A percentile compares a stretch with the other conserved stretches of the same genome.
Evolutionary conservation across 768 basidiomycete genomes (phyloP).

Genomic region (Amanita rubescens): DNA sequence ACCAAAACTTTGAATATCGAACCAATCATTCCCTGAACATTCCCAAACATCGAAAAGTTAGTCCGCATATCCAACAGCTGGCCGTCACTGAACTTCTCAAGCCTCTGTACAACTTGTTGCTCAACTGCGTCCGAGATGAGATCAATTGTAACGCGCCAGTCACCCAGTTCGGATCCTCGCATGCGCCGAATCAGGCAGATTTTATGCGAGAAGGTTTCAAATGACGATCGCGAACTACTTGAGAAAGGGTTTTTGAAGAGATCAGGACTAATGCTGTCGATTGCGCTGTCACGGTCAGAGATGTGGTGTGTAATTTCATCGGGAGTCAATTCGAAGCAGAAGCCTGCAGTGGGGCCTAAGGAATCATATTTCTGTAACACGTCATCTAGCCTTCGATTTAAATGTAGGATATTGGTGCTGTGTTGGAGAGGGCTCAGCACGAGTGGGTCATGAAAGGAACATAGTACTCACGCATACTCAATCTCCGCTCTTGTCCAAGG

Average conservation of each 20-base stretch:
- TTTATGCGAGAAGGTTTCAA: background rate
- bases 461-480: constrained; percentile 2
- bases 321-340: background rate
- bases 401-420: background rate
- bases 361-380: background rate
- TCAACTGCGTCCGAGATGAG: background rate
- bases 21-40: background rate
- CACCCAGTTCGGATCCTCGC: background rate
- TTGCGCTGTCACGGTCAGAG: background rate
- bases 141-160: background rate
- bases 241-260: background rate
- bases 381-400: background rate
- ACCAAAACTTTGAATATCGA: background rate
- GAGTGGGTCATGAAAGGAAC: background rate
- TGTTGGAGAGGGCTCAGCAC: background rate
- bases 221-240: background rate
- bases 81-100: background rate
- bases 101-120: constrained; percentile 1
- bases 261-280: background rate
- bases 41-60: background rate
- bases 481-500: constrained; percentile 11
- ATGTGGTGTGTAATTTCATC: background rate
- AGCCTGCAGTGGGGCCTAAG: background rate
- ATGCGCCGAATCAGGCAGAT: background rate
- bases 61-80: background rate